A percentile compares a stretch with the other conserved stretches of the same genome.
phyloP scores from a whole-genome alignment of 768 basidiomycete genomes.

The Phallus indusiatus region DNA sequence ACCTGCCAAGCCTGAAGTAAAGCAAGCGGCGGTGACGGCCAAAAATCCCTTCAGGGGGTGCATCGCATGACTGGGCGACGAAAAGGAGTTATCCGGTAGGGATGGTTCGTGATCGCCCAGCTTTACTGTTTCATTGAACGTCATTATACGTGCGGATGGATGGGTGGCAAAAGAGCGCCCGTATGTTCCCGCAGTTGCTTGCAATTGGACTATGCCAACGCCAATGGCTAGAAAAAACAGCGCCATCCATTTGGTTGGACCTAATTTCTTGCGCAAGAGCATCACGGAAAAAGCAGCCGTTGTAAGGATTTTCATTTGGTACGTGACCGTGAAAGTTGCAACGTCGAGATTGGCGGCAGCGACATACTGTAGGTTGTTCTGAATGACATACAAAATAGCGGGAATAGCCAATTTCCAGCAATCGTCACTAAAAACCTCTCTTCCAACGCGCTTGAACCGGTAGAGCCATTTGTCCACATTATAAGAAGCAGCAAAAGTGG shows the following conservation, averaged over 20 bases:
- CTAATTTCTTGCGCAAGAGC: slow-evolving; percentile 27
- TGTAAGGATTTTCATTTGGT: slow-evolving; percentile 40
- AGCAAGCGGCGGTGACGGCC: slow-evolving; percentile 37
- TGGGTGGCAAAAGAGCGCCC: slow-evolving; percentile 1
- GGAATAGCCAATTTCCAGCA: slow-evolving; percentile 45
- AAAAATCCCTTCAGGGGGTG: slow-evolving; percentile 33
- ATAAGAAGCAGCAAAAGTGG: not conserved
- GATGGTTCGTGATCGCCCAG: slow-evolving; percentile 1
- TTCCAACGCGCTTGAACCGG: slow-evolving; percentile 18
- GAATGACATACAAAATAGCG: slow-evolving; percentile 39
- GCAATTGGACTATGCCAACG: slow-evolving; percentile 37
- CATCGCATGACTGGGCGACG: slow-evolving; percentile 24
- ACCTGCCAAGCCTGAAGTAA: slow-evolving; percentile 41
- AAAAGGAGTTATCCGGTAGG: not conserved
- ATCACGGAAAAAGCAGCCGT: slow-evolving; percentile 33
- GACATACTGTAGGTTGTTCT: slow-evolving; percentile 43
- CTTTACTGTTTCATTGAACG: not conserved
- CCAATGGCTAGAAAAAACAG: slow-evolving; percentile 33
- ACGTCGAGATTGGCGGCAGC: slow-evolving; percentile 43
- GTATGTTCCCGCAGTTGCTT: slow-evolving; percentile 16
- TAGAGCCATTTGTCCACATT: not conserved
- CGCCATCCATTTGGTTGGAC: slow-evolving; percentile 29
- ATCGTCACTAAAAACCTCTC: slow-evolving; percentile 32
- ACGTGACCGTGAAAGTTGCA: slow-evolving; percentile 41
- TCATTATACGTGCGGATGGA: slow-evolving; percentile 15